phyloP scores from a whole-genome alignment of 2,329 filamentous ascomycete genomes.

The Neofusicoccum kwambonambiense region DNA sequence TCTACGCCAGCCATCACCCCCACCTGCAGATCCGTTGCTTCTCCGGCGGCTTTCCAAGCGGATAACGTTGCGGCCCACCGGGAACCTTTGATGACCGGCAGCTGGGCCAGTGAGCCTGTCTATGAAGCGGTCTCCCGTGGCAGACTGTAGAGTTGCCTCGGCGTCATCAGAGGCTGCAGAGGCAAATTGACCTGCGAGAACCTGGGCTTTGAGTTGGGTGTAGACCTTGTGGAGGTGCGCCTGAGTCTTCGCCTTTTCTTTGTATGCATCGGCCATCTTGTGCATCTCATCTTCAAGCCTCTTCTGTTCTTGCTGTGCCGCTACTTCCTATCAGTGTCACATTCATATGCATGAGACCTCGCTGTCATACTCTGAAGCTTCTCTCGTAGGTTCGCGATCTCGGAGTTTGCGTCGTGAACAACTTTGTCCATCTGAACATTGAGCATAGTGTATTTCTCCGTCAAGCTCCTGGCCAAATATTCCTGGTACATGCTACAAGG shows the following conservation, averaged over 20 bases:
- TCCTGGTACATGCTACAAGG: constrained; percentile 69
- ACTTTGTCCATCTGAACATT: constrained; percentile 69
- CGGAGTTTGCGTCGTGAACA: constrained; percentile 70
- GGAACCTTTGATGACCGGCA: not conserved
- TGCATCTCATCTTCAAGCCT: constrained; percentile 68
- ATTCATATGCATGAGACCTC: not conserved
- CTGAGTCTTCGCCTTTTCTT: constrained; percentile 69
- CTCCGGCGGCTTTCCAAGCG: not conserved
- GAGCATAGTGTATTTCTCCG: constrained; percentile 67
- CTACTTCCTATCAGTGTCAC: constrained; percentile 31
- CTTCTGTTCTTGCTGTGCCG: constrained; percentile 61
- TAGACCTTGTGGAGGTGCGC: constrained; percentile 65
- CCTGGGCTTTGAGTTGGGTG: constrained; percentile 55
- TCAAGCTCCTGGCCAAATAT: constrained; percentile 67
- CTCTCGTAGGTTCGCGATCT: constrained; percentile 66
- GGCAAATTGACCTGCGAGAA: constrained; percentile 55
- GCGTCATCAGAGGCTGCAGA: constrained; percentile 53
- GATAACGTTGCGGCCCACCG: not conserved
- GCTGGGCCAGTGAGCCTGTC: constrained; percentile 28
- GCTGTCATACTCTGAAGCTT: constrained; percentile 58
- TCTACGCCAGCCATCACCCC: constrained; percentile 20
- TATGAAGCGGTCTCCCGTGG: constrained; percentile 28
- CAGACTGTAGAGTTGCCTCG: constrained; percentile 27
- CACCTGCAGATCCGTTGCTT: constrained; percentile 18
- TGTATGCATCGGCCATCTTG: constrained; percentile 64